phyloP scores from a whole-genome alignment of 2,329 filamentous ascomycete species.

The Diaporthe humulicola region DNA sequence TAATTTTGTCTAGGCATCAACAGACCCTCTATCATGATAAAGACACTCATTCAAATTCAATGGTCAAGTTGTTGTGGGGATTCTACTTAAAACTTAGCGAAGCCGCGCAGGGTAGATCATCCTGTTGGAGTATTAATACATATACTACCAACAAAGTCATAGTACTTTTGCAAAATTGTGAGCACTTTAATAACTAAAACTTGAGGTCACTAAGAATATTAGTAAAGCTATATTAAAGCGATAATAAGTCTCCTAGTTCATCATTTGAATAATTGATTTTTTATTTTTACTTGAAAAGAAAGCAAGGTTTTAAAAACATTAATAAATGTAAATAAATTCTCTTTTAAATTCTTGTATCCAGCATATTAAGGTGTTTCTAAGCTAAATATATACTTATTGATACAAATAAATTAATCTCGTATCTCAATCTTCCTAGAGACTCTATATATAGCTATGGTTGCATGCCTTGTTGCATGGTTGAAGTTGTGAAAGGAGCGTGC shows the following conservation, averaged over 20 bases:
- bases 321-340: not conserved
- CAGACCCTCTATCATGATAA: not conserved
- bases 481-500: not conserved
- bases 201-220: not conserved
- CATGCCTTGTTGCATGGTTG: not conserved
- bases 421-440: not conserved
- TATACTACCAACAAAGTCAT: not conserved
- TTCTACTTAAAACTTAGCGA: not conserved
- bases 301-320: not conserved
- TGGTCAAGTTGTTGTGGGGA: not conserved
- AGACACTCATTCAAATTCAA: not conserved
- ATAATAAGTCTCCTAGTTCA: not conserved
- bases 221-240: not conserved
- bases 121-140: not conserved
- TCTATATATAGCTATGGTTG: not conserved
- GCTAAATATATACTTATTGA: not conserved
- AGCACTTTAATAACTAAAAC: not conserved
- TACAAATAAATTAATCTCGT: not conserved
- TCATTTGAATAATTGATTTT: not conserved
- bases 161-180: not conserved
- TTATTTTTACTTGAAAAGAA: not conserved
- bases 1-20: conserved; percentile 1
- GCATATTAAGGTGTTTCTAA: not conserved
- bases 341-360: not conserved
- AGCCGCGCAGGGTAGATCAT: not conserved